Evolutionary conservation across 2,329 filamentous ascomycete genomes (phyloP).

Genomic region (Monosporascus sp.): DNA sequence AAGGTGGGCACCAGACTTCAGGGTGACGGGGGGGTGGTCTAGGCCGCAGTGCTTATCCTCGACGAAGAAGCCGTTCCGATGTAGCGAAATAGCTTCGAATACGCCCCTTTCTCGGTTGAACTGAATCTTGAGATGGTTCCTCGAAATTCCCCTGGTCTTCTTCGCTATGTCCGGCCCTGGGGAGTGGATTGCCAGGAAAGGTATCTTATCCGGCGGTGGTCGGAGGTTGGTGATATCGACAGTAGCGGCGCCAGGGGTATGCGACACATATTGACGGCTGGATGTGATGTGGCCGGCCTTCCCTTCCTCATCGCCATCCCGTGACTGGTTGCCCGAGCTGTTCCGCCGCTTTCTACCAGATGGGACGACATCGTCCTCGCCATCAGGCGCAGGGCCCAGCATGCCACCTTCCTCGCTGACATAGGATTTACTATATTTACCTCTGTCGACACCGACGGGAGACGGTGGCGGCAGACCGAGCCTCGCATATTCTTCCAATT

Average conservation of each 20-base stretch:
- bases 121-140: slow-evolving; percentile 66
- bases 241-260: slow-evolving; percentile 52
- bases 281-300: slow-evolving; percentile 42
- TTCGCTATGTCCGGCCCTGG: slow-evolving; percentile 54
- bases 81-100: slow-evolving; percentile 59
- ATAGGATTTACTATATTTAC: slow-evolving; percentile 58
- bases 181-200: slow-evolving; percentile 68
- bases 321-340: slow-evolving; percentile 35
- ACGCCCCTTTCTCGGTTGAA: slow-evolving; percentile 58
- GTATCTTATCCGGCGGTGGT: slow-evolving; percentile 56
- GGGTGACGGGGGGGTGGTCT: slow-evolving; percentile 46
- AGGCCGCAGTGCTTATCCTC: slow-evolving; percentile 50
- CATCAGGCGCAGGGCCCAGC: slow-evolving; percentile 56
- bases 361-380: slow-evolving; percentile 39
- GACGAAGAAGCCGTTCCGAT: slow-evolving; percentile 64
- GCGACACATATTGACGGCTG: slow-evolving; percentile 55
- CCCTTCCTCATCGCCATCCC: slow-evolving; percentile 35
- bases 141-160: slow-evolving; percentile 67
- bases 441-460: slow-evolving; percentile 44
- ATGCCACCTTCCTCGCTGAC: slow-evolving; percentile 67
- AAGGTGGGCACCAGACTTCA: slow-evolving; percentile 61
- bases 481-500: slow-evolving; percentile 40
- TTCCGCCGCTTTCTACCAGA: slow-evolving; percentile 41
- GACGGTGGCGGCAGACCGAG: slow-evolving; percentile 45
- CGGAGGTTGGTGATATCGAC: slow-evolving; percentile 55